Evolutionary conservation across 2,329 filamentous ascomycete genomes (phyloP).

Genomic region (Mycocentrospora acerina): DNA sequence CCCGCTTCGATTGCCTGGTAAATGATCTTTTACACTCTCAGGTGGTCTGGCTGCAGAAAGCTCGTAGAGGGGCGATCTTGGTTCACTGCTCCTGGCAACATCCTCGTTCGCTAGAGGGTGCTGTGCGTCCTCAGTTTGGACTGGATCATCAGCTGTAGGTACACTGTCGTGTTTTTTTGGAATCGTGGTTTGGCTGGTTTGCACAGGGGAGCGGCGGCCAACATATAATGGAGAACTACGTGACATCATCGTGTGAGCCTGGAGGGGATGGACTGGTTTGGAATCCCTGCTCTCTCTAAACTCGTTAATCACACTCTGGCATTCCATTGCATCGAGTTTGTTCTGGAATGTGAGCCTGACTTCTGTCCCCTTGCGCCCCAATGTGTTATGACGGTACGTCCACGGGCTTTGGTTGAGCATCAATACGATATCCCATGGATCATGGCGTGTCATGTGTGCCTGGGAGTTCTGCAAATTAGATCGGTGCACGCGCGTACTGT

Average conservation of each 20-base stretch:
- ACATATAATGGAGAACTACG: slow-evolving; percentile 5
- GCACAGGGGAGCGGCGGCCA: background rate
- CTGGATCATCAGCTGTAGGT: background rate
- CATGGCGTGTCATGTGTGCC: slow-evolving; percentile 8
- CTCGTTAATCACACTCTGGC: slow-evolving; percentile 14
- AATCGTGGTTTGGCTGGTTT: background rate
- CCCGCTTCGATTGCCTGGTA: too few relatives aligned
- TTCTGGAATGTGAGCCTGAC: slow-evolving; percentile 24
- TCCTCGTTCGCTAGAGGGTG: too few relatives aligned
- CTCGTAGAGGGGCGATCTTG: too few relatives aligned
- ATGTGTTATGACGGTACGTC: slow-evolving; percentile 27
- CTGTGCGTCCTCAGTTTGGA: too few relatives aligned
- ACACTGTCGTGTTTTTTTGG: background rate
- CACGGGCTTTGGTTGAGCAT: slow-evolving; percentile 11
- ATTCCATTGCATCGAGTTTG: slow-evolving; percentile 21
- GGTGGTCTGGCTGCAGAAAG: too few relatives aligned
- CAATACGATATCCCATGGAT: slow-evolving; percentile 26
- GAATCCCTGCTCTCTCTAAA: background rate
- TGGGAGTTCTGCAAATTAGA: slow-evolving; percentile 25
- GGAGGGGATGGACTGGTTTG: background rate
- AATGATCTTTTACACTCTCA: too few relatives aligned
- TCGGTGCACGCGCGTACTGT: slow-evolving; percentile 6
- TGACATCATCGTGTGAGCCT: background rate
- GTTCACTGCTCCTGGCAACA: too few relatives aligned
- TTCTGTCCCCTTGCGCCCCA: slow-evolving; percentile 13